Conservation (phyloP, 2,329 filamentous ascomycete species). For the Zarea fungicola region DNA sequence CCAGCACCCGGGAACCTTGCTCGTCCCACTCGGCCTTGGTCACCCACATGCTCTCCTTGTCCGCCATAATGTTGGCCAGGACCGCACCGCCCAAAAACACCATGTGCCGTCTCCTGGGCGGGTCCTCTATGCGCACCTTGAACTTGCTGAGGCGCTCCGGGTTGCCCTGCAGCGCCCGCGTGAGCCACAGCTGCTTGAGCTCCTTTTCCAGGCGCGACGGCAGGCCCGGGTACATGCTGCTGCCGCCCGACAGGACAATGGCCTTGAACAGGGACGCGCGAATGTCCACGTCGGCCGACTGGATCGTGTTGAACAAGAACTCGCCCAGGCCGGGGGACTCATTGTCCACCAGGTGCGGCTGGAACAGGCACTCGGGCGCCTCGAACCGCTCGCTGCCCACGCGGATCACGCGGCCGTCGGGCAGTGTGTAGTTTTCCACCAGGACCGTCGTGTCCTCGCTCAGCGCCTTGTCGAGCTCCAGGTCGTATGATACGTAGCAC, state of each 20-base stretch:
- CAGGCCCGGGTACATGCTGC: constrained; percentile 97
- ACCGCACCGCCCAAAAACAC: constrained; percentile 98
- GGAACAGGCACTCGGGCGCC: constrained; percentile 96
- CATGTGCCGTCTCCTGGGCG: constrained; percentile 93
- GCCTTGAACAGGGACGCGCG: constrained; percentile 93
- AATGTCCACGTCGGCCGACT: constrained; percentile 91
- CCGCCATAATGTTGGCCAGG: constrained; percentile 96
- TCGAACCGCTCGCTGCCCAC: constrained; percentile 97
- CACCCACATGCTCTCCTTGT: constrained; percentile 99
- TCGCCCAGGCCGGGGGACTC: constrained; percentile 96
- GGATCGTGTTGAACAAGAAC: constrained; percentile 98
- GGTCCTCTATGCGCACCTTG: constrained; percentile 98
- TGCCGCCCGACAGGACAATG: constrained; percentile 91
- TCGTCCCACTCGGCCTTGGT: constrained; percentile 96
- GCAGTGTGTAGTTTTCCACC: constrained; percentile 95
- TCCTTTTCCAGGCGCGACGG: constrained; percentile 96
- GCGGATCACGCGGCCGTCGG: constrained; percentile 91
- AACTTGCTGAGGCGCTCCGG: constrained; percentile 96
- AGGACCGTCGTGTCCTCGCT: constrained; percentile 96
- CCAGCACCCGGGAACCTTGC: constrained; percentile 75
- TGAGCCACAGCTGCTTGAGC: constrained; percentile 97
- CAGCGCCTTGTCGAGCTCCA: constrained; percentile 91
- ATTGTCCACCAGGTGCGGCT: constrained; percentile 94
- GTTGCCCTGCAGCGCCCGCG: constrained; percentile 81
- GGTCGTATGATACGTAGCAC: constrained; percentile 97